Percentiles rank a stretch among this genome's conserved stretches.
phyloP scores from a whole-genome alignment of 495 filamentous ascomycete genomes.

The Podospora pseudopauciseta region DNA sequence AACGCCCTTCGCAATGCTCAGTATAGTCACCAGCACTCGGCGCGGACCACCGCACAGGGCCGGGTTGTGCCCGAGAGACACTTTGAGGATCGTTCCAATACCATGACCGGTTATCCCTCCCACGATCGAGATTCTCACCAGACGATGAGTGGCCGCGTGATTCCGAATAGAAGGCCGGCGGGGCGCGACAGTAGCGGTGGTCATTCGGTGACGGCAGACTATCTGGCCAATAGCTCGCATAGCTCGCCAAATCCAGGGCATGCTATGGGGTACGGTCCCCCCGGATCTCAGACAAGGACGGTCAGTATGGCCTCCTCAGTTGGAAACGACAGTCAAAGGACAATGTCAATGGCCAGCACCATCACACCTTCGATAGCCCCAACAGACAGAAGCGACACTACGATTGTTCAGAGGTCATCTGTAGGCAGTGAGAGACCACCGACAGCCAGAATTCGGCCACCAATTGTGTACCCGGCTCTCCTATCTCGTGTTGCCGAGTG shows the following conservation, averaged over 20 bases:
- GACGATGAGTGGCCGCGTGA: conserved; percentile 86
- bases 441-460: conserved; percentile 55
- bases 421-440: conserved; percentile 48
- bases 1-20: conserved; percentile 73
- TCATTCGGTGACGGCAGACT: conserved; percentile 13
- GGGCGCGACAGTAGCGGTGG: conserved; percentile 19
- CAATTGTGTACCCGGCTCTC: conserved; percentile 88
- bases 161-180: conserved; percentile 58
- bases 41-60: conserved; percentile 83
- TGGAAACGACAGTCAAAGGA: conserved; percentile 43
- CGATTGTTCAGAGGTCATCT: conserved; percentile 43
- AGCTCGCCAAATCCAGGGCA: conserved; percentile 20
- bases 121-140: conserved; percentile 75
- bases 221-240: conserved; percentile 16
- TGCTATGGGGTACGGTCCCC: conserved; percentile 29
- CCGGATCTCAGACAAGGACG: conserved; percentile 47
- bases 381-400: conserved; percentile 36
- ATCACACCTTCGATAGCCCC: conserved; percentile 41
- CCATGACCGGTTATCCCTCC: conserved; percentile 76
- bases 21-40: conserved; percentile 54
- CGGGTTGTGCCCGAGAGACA: conserved; percentile 86
- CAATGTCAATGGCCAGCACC: conserved; percentile 86
- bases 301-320: conserved; percentile 51
- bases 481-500: conserved; percentile 86
- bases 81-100: conserved; percentile 86